Conservation (phyloP, 208 protist species). For the Pavlovales sp. region DNA sequence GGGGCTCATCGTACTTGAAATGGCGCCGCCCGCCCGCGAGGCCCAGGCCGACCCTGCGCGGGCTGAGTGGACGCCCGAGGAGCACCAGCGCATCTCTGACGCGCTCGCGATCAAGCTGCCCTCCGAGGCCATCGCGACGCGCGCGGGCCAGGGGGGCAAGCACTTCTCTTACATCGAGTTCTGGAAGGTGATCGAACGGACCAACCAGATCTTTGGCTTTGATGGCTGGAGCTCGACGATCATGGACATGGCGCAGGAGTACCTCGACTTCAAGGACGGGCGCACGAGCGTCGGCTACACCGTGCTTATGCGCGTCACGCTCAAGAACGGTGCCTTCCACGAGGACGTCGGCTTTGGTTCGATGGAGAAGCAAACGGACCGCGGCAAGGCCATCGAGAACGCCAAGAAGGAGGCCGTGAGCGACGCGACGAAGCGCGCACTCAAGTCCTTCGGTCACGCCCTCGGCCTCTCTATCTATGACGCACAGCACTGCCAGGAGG, state of each 20-base stretch:
- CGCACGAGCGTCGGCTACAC: too few relatives aligned
- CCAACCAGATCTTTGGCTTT: conserved; percentile 28
- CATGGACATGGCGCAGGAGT: background rate
- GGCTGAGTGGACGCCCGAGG: background rate
- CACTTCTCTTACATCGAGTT: background rate
- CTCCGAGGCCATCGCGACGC: background rate
- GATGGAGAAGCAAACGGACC: background rate
- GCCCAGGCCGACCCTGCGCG: too few relatives aligned
- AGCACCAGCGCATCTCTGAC: background rate
- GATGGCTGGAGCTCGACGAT: conserved; percentile 10
- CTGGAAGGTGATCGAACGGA: background rate
- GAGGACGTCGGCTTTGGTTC: background rate
- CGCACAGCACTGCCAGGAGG: background rate
- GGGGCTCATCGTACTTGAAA: too few relatives aligned
- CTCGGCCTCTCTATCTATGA: conserved; percentile 25
- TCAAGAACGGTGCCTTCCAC: background rate
- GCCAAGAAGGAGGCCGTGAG: conserved; percentile 24
- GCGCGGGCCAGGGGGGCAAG: background rate
- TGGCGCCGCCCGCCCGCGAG: too few relatives aligned
- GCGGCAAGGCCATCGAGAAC: conserved; percentile 34
- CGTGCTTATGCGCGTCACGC: background rate
- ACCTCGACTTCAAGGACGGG: background rate
- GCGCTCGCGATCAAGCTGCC: background rate
- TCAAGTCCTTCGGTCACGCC: background rate
- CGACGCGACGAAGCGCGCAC: conserved; percentile 18